Evolutionary conservation across 768 basidiomycete genomes (phyloP).

Genomic region (Russula vinacea): DNA sequence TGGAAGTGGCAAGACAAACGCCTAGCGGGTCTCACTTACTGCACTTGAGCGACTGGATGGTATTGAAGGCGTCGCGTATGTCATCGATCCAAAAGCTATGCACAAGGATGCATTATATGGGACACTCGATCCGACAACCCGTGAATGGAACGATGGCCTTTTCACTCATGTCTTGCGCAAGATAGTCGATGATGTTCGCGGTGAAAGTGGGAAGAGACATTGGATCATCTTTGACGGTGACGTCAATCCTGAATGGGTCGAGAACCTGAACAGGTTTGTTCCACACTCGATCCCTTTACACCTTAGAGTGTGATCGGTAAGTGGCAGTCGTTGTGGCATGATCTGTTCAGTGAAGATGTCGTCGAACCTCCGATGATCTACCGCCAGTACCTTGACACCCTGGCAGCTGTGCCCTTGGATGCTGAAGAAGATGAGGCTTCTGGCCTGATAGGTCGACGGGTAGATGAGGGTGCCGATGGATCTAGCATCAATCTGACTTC

Average conservation of each 20-base stretch:
- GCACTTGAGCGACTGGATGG: constrained; percentile 92
- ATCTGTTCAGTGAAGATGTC: constrained; percentile 99
- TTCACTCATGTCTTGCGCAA: constrained; percentile 97
- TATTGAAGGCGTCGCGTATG: constrained; percentile 87
- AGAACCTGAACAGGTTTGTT: constrained; percentile 92
- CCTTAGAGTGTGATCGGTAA: constrained; percentile 85
- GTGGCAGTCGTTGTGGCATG: constrained; percentile 99
- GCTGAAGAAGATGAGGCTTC: constrained; percentile 80
- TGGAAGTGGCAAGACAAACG: constrained; percentile 93
- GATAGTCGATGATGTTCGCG: constrained; percentile 97
- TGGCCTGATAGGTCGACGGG: constrained; percentile 61
- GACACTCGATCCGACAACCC: constrained; percentile 92
- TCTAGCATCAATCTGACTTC: constrained; percentile 59
- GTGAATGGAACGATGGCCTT: constrained; percentile 98
- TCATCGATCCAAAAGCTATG: constrained; percentile 99
- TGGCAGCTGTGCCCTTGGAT: constrained; percentile 74
- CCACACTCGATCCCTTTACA: neutral
- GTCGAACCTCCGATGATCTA: constrained; percentile 91
- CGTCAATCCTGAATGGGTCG: constrained; percentile 99
- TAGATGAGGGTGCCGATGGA: constrained; percentile 49
- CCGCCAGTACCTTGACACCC: constrained; percentile 76
- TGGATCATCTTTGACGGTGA: constrained; percentile 99
- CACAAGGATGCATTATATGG: constrained; percentile 98
- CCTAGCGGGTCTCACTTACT: constrained; percentile 90
- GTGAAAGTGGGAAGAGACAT: constrained; percentile 92